phyloP scores from a whole-genome alignment of 2,329 filamentous ascomycete species.

The Trichoderma hamatum region DNA sequence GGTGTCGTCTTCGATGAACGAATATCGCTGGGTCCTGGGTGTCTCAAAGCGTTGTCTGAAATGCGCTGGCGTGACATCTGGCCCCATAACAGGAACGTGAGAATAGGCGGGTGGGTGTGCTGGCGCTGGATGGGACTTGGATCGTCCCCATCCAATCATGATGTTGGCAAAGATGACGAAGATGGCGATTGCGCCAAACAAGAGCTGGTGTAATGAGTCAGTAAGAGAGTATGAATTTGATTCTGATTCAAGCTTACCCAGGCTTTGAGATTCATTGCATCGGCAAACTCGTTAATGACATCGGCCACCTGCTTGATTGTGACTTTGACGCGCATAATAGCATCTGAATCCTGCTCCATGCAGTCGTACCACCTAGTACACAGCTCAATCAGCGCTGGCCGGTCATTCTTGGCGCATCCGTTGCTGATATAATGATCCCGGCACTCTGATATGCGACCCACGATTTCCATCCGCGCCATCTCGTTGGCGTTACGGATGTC shows the following conservation, averaged over 20 bases:
- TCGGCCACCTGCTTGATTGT: constrained; percentile 86
- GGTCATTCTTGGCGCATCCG: constrained; percentile 65
- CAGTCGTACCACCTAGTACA: constrained; percentile 85
- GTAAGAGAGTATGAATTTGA: not conserved
- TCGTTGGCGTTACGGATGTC: constrained; percentile 76
- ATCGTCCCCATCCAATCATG: constrained; percentile 14
- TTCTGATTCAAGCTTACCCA: constrained; percentile 47
- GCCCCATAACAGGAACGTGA: constrained; percentile 34
- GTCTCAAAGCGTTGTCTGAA: constrained; percentile 56
- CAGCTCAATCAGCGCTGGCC: constrained; percentile 71
- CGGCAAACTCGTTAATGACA: constrained; percentile 92
- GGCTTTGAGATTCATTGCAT: constrained; percentile 83
- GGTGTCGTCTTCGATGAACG: constrained; percentile 48
- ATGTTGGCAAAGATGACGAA: constrained; percentile 23
- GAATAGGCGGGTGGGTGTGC: constrained; percentile 28
- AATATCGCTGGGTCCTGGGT: constrained; percentile 47
- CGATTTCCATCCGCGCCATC: constrained; percentile 67
- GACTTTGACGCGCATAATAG: constrained; percentile 77
- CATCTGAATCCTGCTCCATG: constrained; percentile 80
- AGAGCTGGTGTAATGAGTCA: not conserved
- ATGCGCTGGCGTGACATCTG: constrained; percentile 46
- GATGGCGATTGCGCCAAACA: constrained; percentile 9
- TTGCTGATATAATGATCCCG: constrained; percentile 75
- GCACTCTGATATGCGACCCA: constrained; percentile 75
- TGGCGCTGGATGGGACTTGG: constrained; percentile 8